Evolutionary conservation across 805 yeast species (phyloP), one percentile per base, ranked within the genome.

Genomic region (Suhomyces pyralidae): DNA sequence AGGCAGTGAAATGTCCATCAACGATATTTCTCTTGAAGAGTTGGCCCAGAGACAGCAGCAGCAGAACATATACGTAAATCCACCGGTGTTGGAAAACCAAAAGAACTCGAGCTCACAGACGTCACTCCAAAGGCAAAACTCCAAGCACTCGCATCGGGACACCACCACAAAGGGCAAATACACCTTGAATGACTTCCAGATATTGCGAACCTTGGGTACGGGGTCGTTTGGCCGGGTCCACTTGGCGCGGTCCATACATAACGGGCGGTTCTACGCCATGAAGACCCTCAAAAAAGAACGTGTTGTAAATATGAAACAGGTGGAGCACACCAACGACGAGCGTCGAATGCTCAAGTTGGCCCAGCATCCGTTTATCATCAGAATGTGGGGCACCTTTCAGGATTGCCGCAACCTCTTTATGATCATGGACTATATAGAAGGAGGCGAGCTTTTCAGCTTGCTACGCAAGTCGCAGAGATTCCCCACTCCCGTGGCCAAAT

Each of bases 311-410:
- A 80, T 81, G 81, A 82, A 82, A 62, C 86, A 82, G 62, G 84
- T 82, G 20, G 86, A 82, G 62, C 86, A 82, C 62, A 81, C 86
- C 17, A 82, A 82, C 60, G 86, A 82, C 61, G 86, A 82, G 65
- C 67, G 86, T 52, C 68, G 85, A 58, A 82, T 82, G 81, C 68
- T 82, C 40, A 80, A 78, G 55, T 69, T 81, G 51, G 82, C 81
- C 10, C 82, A 81, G 57, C 86, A 82, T 60, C 86, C 86, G 6
- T 82, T 81, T 56, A 70, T 82, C 57, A 81, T 81, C 55, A 64
- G 85, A 52, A 81, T 82, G 85, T 82, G 86, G 86, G 86, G 86
- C n/a, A 82, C 85, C 5, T 82, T 78, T 60, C 85, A 81, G 63
- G 86, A 82, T 60, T 71, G 81, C 38, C 75, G 74, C 58, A 80